Evolutionary conservation across 148 eudicot genomes (phyloP).

Genomic region (Beta vulgaris): DNA sequence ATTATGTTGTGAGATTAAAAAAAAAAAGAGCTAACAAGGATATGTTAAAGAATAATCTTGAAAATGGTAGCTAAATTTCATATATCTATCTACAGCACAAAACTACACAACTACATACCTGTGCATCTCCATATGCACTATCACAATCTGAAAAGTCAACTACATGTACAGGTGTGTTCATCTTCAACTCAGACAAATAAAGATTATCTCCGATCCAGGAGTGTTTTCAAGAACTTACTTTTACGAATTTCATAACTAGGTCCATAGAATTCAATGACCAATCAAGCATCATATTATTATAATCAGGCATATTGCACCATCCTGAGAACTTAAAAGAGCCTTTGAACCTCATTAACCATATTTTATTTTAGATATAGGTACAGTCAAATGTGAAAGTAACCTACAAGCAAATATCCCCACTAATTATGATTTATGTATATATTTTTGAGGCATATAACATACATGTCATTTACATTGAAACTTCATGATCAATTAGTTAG

Average conservation of each 20-base stretch:
- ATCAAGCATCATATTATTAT: background rate
- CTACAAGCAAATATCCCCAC: background rate
- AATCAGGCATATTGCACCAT: background rate
- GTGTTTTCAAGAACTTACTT: conserved; percentile 11
- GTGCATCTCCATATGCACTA: conserved; percentile 1
- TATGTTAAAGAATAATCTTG: background rate
- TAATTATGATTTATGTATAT: background rate
- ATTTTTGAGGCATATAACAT: background rate
- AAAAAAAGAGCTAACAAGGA: background rate
- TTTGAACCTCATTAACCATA: background rate
- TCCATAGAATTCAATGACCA: background rate
- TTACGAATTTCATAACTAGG: background rate
- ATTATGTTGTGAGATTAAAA: background rate
- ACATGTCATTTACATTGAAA: background rate
- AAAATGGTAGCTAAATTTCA: background rate
- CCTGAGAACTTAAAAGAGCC: background rate
- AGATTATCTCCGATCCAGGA: conserved; percentile 2
- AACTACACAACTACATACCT: conserved; percentile 2
- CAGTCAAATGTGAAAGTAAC: background rate
- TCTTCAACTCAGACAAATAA: background rate
- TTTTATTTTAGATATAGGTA: too few species aligned
- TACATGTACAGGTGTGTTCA: background rate
- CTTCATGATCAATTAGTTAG: background rate
- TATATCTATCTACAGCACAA: background rate
- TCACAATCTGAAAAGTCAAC: conserved; percentile 12